Base-by-base conservation (phyloP, 2,329 filamentous ascomycete genomes). In the Neurospora sp. region DNA sequence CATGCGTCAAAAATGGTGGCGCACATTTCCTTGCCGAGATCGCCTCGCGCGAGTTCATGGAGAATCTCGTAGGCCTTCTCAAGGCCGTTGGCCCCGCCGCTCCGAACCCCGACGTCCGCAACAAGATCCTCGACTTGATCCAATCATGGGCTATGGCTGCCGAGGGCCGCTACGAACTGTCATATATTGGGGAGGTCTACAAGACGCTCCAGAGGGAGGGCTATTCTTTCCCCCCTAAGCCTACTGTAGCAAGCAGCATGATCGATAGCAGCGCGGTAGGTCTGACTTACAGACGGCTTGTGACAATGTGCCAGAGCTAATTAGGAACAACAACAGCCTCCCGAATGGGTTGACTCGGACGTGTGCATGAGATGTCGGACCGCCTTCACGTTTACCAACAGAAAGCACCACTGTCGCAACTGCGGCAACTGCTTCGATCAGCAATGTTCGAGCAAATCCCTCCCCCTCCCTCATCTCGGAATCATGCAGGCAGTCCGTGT, bases 311-410 rank as follows among this genome's bases (percentile, higher is more conserved):
- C n/a, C 36, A 66, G 23, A 46, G 36, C 43, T 67, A 57, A 66
- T 72, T 67, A 70, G 71, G 65, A 11, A 65, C 8, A 36, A 62
- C 8, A 8, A 69, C 75, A 97, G 90, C 96, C 96, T 10, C 96
- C 96, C 0, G 96, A 99, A 81, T 99, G 96, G 96, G 89, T 90
- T 67, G 96, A 99, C 81, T 97, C 95, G 11, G 96, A 99, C 77
- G 95, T 99, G 39, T 99, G 96, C 80, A 97, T 99, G 93, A 91
- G 96, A 78, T 99, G 96, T 80, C 89, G 96, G 75, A 97, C 95
- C 12, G 82, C 93, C 19, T 99, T 99, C 77, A 97, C 93, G 66
- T 97, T 99, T 78, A 99, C 95, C 69, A 99, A 99, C 80, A 90
- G 96, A 77, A 99, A 98, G 79, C 96, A 99, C 78, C 96, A 99